Evolutionary conservation across 352 stramenopile species (phyloP), one percentile per base, ranked within the genome.

Genomic region (Phytophthora chlamydospora): DNA sequence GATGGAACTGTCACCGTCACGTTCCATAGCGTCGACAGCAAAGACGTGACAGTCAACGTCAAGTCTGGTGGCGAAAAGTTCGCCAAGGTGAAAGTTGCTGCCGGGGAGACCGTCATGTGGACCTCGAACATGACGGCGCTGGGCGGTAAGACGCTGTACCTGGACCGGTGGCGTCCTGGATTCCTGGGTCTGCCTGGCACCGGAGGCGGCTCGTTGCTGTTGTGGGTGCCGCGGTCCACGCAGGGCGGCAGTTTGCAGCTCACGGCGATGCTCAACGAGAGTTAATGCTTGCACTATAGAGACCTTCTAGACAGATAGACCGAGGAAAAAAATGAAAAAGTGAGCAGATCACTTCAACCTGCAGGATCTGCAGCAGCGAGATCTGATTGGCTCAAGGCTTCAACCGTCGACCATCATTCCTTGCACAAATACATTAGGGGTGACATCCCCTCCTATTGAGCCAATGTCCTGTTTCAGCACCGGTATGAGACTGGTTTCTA

Each of bases 11-110:
- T 75, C 9, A 44, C 36, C 13, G 46, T 77, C 31, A 63, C 48
- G 2, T 78, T 75, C 39, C 24, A 42, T 6, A 78, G 67, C 42
- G 36, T 53, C 9, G 69, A 78, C n/a, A 57, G 34, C 0, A 40
- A 73, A 16, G 69, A 76, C 17, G 65, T 78, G 34, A 67, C n/a
- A 1, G 60, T 76, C 7, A 76, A 75, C 16, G 66, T 77, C 38
- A 57, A 69, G 16, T 77, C 65, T 12, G 65, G 59, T 2, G 69
- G 69, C 13, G 38, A 63, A 21, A 57, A 57, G 36, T 47, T 75
- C 34, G 57, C 42, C 24, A 27, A 73, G 24, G 66, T 77, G 16
- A 38, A 24, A 1, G 52, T 77, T 16, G 16, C 63, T 4, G 44
- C 52, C 3, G 66, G 65, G 5, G 49, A 55, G 29, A 77, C 54